phyloP scores from a whole-genome alignment of 1,139 yeast genomes.

The Scheffersomyces parashehatae region DNA sequence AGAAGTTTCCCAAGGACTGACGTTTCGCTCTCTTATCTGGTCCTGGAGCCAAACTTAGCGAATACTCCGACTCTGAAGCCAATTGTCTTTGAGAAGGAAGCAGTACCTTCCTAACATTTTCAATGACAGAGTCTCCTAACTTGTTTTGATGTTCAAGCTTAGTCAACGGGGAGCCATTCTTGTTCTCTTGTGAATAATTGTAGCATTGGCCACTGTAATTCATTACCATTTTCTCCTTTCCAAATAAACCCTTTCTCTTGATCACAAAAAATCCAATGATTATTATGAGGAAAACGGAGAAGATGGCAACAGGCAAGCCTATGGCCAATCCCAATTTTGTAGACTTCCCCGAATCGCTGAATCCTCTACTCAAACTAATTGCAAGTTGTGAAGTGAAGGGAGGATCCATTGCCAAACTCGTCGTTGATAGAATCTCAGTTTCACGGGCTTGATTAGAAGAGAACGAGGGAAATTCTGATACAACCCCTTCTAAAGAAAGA shows the following conservation, averaged over 20 bases:
- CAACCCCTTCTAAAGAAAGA: too few species aligned
- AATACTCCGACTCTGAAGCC: neutral
- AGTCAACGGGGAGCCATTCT: neutral
- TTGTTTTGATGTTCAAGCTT: neutral
- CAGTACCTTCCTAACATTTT: too few species aligned
- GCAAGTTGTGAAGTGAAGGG: neutral
- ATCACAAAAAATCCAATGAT: slow-evolving; percentile 21
- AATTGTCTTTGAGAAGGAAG: neutral
- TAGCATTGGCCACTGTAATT: slow-evolving; percentile 2
- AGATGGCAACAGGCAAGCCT: slow-evolving; percentile 44
- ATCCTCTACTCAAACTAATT: neutral
- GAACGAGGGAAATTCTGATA: too few species aligned
- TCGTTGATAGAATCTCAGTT: slow-evolving; percentile 9
- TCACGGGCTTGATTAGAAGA: slow-evolving; percentile 2
- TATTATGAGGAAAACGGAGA: slow-evolving; percentile 25
- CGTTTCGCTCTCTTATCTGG: slow-evolving; percentile 2
- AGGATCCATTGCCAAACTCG: neutral
- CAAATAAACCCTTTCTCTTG: slow-evolving; percentile 16
- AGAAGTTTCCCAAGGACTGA: slow-evolving; percentile 11
- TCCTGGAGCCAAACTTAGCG: neutral
- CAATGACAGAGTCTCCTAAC: too few species aligned
- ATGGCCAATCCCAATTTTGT: slow-evolving; percentile 39
- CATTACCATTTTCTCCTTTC: slow-evolving; percentile 9
- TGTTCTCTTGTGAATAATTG: neutral
- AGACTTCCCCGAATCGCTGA: slow-evolving; percentile 6